Conservation (phyloP, 1,284 basidiomycete species). For the Garcileccinum viscosum region DNA sequence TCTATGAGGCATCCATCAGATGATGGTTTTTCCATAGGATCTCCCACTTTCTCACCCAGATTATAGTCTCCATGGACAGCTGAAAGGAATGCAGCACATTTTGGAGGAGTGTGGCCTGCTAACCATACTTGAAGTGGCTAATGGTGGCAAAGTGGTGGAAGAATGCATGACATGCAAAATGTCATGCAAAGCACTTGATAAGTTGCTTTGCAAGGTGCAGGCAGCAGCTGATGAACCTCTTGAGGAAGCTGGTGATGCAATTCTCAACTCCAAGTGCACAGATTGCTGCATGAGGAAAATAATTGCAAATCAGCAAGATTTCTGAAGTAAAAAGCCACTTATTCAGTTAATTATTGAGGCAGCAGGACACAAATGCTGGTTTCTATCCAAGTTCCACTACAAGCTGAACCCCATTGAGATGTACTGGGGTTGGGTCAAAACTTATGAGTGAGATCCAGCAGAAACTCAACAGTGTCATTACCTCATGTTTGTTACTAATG, state of each 20-base stretch:
- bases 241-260: background rate
- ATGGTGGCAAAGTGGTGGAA: background rate
- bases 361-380: background rate
- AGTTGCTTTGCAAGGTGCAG: background rate
- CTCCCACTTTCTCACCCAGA: background rate
- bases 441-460: background rate
- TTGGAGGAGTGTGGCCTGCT: background rate
- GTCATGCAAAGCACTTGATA: background rate
- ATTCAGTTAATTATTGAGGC: background rate
- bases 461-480: background rate
- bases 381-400: background rate
- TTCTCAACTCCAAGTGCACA: background rate
- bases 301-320: background rate
- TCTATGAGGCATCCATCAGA: background rate
- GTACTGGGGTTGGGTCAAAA: background rate
- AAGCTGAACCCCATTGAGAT: background rate
- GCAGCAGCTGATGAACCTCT: background rate
- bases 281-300: background rate
- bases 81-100: background rate
- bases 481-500: background rate
- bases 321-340: background rate
- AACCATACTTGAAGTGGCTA: background rate
- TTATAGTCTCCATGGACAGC: background rate
- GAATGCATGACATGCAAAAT: background rate
- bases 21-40: background rate